Evolutionary conservation across 495 filamentous ascomycete genomes (phyloP).

Genomic region (Cercophora samala): DNA sequence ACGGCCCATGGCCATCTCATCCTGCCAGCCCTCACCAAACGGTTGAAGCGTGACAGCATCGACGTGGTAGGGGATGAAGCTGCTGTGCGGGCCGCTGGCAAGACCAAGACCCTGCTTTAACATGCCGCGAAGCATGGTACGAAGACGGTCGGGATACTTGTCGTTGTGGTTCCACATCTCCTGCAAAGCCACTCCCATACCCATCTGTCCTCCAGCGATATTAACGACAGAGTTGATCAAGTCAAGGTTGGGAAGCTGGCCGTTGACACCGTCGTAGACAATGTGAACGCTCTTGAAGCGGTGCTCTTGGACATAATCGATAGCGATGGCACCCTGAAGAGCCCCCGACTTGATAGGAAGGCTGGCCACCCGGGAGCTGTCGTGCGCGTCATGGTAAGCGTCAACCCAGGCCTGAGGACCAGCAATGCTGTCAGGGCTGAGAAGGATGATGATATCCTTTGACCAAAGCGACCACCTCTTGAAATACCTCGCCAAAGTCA

Average conservation of each 20-base stretch:
- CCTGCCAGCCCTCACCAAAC: conserved; percentile 88
- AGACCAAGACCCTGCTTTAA: conserved; percentile 84
- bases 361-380: conserved; percentile 61
- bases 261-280: conserved; percentile 94
- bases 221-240: conserved; percentile 90
- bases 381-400: conserved; percentile 89
- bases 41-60: conserved; percentile 92
- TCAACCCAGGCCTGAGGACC: conserved; percentile 97
- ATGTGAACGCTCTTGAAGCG: conserved; percentile 85
- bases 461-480: conserved; percentile 98
- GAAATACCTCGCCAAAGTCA: conserved; percentile 90
- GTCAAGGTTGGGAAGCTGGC: conserved; percentile 91
- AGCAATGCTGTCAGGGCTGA: conserved; percentile 81
- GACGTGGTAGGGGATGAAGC: conserved; percentile 96
- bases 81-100: conserved; percentile 87
- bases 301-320: conserved; percentile 86
- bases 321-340: conserved; percentile 83
- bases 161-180: conserved; percentile 83
- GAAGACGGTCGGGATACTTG: conserved; percentile 74
- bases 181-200: conserved; percentile 75
- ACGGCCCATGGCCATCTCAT: conserved; percentile 91
- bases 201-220: conserved; percentile 90
- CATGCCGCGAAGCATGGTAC: conserved; percentile 92
- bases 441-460: conserved; percentile 93
- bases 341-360: conserved; percentile 88